Conservation (phyloP, 441 rosid species). For the Biscutella laevigata region DNA sequence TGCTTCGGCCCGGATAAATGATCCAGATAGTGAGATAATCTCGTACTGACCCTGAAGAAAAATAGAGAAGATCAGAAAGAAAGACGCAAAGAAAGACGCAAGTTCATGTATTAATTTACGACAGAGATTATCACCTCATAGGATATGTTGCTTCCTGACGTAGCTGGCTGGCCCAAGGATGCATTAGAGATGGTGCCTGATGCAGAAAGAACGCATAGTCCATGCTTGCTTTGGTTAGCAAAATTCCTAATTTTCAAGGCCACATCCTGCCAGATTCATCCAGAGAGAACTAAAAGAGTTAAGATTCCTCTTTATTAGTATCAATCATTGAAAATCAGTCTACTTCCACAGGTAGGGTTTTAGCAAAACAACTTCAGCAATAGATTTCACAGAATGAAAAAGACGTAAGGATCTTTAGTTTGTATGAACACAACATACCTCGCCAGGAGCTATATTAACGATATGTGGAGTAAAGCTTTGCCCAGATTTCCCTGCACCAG, state of each 20-base stretch:
- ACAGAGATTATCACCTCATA: slow-evolving; percentile 53
- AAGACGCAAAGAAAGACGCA: neutral
- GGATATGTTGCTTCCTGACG: slow-evolving; percentile 64
- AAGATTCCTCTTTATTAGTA: neutral
- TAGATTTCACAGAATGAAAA: neutral
- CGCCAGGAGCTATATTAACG: slow-evolving; percentile 68
- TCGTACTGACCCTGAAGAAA: slow-evolving; percentile 71
- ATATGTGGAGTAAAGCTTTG: slow-evolving; percentile 83
- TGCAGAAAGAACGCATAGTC: slow-evolving; percentile 80
- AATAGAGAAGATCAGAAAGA: neutral
- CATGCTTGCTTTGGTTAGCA: slow-evolving; percentile 70
- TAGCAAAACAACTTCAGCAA: neutral
- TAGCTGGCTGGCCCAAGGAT: slow-evolving; percentile 79
- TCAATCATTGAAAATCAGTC: neutral
- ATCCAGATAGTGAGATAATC: slow-evolving; percentile 80
- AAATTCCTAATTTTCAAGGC: slow-evolving; percentile 60
- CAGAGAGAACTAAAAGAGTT: slow-evolving; percentile 5
- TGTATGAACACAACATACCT: slow-evolving; percentile 41
- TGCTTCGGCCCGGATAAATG: slow-evolving; percentile 57
- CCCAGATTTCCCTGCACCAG: slow-evolving; percentile 58
- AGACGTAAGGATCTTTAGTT: neutral
- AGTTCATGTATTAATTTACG: neutral
- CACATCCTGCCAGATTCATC: slow-evolving; percentile 55
- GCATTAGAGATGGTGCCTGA: slow-evolving; percentile 73
- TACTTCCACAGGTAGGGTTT: neutral